Evolutionary conservation across 2,329 filamentous ascomycete species (phyloP), one percentile per base, ranked within the genome.

Genomic region (Cladosporium sp.): DNA sequence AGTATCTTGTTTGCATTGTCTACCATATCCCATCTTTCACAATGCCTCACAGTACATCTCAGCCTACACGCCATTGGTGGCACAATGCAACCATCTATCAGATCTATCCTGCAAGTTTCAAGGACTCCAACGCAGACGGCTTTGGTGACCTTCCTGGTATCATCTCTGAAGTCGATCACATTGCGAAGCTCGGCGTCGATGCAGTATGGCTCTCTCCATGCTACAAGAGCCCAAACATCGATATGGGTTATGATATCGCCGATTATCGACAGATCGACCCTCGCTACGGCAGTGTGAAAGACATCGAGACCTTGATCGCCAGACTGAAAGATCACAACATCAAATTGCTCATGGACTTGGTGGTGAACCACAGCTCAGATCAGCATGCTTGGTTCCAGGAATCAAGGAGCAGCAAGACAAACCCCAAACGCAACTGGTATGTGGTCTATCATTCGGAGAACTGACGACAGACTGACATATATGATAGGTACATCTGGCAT

Each of bases 301-400:
- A 90, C 67, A 82, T 89, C 51, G 85, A 89, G 59, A 72, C 74
- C 0, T 70, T 90, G 37, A 85, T 89, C 51, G 68, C 78, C 19
- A 82, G 82, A 42, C 80, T 83, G 42, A 84, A 88, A 60, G 72
- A 79, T 14, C 79, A 85, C 5, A 84, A 81, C 3, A 89, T 92
- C 82, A 84, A 83, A 64, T 73, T 92, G 11, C 84, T 92, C 59
- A 80, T 91, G 60, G 88, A 92, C 67, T 77, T 92, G 3, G 89
- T 92, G 1, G 82, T 92, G 62, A 93, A 92, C 64, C 89, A 93
- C 69, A 91, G 88, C 0, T 88, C 84, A 2, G 83, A 88, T 63
- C 80, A 73, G 73, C 82, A 85, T 66, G 69, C 73, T 43, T 84
- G 84, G 84, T 87, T 86, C 66, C 70, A 74, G 61, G 81, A 85